These are phyloP conservation scores for Penicillium lagena DNA, from an alignment of 495 filamentous ascomycete genomes.

Conservation along the genomic window DNA sequence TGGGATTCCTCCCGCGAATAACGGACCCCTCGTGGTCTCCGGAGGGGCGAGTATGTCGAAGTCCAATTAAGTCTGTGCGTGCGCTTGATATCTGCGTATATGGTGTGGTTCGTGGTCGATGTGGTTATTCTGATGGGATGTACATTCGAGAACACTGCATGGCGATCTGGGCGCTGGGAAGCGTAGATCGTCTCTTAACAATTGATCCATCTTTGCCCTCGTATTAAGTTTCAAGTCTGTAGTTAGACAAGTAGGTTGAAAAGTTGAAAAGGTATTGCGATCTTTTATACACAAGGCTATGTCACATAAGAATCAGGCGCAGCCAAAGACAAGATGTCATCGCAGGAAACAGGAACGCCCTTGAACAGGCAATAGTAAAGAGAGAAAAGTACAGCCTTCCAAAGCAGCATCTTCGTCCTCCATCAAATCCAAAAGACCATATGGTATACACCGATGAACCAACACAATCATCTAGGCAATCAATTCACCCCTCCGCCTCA, in stretches of 20 bases:
- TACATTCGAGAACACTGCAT: constrained; percentile 11
- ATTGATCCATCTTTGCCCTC: background rate
- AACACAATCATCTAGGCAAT: too few species aligned
- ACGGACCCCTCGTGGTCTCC: constrained; percentile 39
- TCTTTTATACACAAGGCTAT: constrained; percentile 27
- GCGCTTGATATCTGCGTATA: too few species aligned
- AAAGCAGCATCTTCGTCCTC: background rate
- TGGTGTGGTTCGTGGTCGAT: background rate
- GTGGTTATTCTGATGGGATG: constrained; percentile 2
- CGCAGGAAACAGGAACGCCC: constrained; percentile 19
- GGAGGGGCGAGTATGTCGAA: constrained; percentile 24
- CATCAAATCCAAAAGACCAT: background rate
- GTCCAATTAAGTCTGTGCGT: constrained; percentile 2
- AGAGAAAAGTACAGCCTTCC: background rate
- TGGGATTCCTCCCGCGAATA: constrained; percentile 15
- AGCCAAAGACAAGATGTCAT: constrained; percentile 17
- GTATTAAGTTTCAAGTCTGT: background rate
- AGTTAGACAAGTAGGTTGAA: background rate
- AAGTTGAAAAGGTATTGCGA: constrained; percentile 11
- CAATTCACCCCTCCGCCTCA: background rate
- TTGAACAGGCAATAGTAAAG: constrained; percentile 10
- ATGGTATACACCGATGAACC: background rate
- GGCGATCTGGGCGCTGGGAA: constrained; percentile 1
- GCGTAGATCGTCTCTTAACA: constrained; percentile 3
- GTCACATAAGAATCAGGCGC: constrained; percentile 16